Conservation (phyloP, 108 stramenopile genomes). For the Bacterosira constricta region DNA sequence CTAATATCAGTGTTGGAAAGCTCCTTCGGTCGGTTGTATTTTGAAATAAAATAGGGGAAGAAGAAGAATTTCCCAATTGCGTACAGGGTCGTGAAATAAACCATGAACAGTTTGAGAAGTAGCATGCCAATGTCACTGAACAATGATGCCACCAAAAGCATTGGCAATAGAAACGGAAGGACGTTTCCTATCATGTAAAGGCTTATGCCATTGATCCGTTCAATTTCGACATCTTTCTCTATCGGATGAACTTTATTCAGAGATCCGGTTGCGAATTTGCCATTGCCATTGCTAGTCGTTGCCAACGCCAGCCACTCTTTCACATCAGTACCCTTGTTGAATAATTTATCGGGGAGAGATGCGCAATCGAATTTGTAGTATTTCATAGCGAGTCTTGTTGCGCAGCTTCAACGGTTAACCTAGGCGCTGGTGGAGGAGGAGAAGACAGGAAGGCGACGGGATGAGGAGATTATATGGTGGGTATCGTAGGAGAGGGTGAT, state of each 20-base stretch:
- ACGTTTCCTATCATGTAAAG: conserved; percentile 69
- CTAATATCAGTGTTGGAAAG: conserved; percentile 32
- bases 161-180: conserved; percentile 59
- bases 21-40: conserved; percentile 34
- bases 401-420: no score
- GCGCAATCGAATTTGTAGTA: conserved; percentile 61
- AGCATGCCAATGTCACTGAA: conserved; percentile 22
- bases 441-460: no score
- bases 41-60: conserved; percentile 44
- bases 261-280: conserved; percentile 46
- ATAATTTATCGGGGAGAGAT: conserved; percentile 59
- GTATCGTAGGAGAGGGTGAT: no score
- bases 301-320: conserved; percentile 55
- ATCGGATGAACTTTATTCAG: conserved; percentile 39
- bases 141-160: conserved; percentile 26
- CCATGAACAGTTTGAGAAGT: conserved; percentile 15
- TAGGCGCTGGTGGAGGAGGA: no score
- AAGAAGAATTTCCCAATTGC: conserved; percentile 33
- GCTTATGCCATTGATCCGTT: conserved; percentile 60
- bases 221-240: conserved; percentile 55
- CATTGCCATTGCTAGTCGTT: conserved; percentile 19
- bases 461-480: no score
- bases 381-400: no score
- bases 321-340: conserved; percentile 35
- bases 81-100: conserved; percentile 43